Conservation (phyloP, 2,329 filamentous ascomycete genomes). For the Chaetoscypha palmicola region DNA sequence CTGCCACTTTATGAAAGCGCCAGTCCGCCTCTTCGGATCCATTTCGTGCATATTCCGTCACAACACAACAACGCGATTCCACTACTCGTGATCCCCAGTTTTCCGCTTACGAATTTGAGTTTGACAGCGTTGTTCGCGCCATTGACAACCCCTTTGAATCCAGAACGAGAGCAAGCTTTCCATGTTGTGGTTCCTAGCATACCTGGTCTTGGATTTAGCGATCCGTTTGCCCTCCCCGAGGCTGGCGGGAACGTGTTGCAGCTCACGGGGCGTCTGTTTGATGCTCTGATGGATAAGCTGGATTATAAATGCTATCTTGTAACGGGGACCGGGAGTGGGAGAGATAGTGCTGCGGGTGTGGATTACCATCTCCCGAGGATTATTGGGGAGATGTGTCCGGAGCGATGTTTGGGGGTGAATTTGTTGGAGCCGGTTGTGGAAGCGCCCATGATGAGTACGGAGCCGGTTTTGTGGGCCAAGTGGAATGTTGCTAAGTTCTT, state of each 20-base stretch:
- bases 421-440: conserved; percentile 50
- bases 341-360: conserved; percentile 40
- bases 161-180: conserved; percentile 43
- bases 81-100: conserved; percentile 57
- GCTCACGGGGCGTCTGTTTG: conserved; percentile 49
- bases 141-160: conserved; percentile 46
- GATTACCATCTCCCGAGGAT: conserved; percentile 44
- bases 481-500: conserved; percentile 48
- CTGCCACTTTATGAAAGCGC: conserved; percentile 34
- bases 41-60: conserved; percentile 58
- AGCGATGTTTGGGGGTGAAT: conserved; percentile 52
- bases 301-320: conserved; percentile 53
- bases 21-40: conserved; percentile 43
- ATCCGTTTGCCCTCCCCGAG: conserved; percentile 39
- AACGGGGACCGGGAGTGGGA: conserved; percentile 45
- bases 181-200: conserved; percentile 61
- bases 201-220: conserved; percentile 61
- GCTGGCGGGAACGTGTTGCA: conserved; percentile 31
- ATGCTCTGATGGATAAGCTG: conserved; percentile 53
- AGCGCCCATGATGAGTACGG: conserved; percentile 39
- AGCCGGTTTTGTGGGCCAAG: conserved; percentile 45
- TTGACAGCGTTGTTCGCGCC: conserved; percentile 47
- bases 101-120: conserved; percentile 58
- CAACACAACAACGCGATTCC: conserved; percentile 49
- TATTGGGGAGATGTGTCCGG: conserved; percentile 41